phyloP scores from a whole-genome alignment of 306 rosid genomes.

The Rosa rugosa region DNA sequence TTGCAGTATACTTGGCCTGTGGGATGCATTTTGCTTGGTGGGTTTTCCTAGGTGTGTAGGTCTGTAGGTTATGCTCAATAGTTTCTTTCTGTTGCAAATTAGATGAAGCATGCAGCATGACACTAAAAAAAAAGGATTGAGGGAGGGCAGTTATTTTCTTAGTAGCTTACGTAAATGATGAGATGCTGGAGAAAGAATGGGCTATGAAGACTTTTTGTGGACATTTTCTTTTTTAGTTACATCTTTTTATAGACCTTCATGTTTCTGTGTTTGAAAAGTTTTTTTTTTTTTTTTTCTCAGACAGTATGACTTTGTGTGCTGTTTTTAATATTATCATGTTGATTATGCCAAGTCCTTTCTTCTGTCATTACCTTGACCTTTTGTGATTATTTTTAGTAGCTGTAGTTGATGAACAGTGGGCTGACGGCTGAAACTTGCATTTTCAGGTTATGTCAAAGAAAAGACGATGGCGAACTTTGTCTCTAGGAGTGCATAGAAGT shows the following conservation, averaged over 20 bases:
- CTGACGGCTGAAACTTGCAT: conserved; percentile 8
- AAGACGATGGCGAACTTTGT: conserved; percentile 44
- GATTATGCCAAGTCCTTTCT: neutral
- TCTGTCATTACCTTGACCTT: neutral
- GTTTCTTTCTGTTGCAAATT: neutral
- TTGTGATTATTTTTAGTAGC: neutral
- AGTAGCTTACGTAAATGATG: neutral
- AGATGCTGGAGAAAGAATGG: neutral
- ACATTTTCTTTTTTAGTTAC: neutral
- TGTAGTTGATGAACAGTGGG: neutral
- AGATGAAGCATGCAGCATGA: conserved; percentile 4
- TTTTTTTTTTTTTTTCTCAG: neutral
- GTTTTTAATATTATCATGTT: neutral
- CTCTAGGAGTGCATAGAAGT: conserved; percentile 40
- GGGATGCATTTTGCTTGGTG: neutral
- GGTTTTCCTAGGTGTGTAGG: neutral
- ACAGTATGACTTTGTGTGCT: neutral
- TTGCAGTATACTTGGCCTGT: neutral
- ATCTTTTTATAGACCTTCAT: neutral
- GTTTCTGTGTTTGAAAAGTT: neutral
- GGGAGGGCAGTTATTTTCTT: neutral
- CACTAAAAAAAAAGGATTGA: neutral
- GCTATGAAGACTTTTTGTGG: neutral
- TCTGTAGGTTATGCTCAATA: neutral
- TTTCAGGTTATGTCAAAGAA: conserved; percentile 44